Percentiles rank a stretch among this genome's conserved stretches.
These are phyloP conservation scores for Tolypocladium tundrense DNA, from an alignment of 2,329 filamentous ascomycete species.

Conservation along the genomic window DNA sequence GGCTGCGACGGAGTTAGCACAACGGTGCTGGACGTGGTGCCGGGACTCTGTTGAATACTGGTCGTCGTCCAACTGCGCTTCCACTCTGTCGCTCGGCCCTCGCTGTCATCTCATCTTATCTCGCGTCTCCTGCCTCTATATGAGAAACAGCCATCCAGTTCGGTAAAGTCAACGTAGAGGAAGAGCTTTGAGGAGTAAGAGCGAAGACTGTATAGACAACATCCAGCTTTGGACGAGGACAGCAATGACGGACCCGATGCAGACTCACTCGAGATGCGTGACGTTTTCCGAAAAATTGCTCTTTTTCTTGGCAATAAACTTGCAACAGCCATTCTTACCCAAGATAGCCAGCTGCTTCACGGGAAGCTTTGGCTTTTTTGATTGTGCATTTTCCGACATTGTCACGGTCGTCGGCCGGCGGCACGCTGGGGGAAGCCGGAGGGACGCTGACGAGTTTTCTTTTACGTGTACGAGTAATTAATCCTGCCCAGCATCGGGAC, in stretches of 20 bases:
- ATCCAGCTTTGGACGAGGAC: not conserved
- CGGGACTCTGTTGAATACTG: not conserved
- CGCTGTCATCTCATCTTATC: not conserved
- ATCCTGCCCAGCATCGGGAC: not conserved
- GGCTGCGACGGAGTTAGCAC: constrained; percentile 34
- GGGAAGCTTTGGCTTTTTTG: constrained; percentile 55
- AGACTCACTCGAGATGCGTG: not conserved
- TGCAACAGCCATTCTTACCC: constrained; percentile 40
- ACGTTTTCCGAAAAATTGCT: not conserved
- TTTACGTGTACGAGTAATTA: no score
- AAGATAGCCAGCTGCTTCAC: constrained; percentile 68
- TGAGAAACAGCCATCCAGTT: not conserved
- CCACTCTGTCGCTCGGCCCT: constrained; percentile 1
- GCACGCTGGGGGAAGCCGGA: not conserved
- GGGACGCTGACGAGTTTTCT: not conserved
- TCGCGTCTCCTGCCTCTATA: not conserved
- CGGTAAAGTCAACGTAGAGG: no score
- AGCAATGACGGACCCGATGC: not conserved
- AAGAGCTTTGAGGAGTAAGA: not conserved
- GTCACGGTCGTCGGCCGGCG: not conserved
- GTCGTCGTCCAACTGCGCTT: not conserved
- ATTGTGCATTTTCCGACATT: constrained; percentile 9
- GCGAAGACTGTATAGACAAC: not conserved
- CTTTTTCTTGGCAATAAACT: not conserved
- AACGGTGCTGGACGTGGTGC: not conserved